phyloP scores from a whole-genome alignment of 2,329 filamentous ascomycete genomes.

The Colletotrichum theobromicola region DNA sequence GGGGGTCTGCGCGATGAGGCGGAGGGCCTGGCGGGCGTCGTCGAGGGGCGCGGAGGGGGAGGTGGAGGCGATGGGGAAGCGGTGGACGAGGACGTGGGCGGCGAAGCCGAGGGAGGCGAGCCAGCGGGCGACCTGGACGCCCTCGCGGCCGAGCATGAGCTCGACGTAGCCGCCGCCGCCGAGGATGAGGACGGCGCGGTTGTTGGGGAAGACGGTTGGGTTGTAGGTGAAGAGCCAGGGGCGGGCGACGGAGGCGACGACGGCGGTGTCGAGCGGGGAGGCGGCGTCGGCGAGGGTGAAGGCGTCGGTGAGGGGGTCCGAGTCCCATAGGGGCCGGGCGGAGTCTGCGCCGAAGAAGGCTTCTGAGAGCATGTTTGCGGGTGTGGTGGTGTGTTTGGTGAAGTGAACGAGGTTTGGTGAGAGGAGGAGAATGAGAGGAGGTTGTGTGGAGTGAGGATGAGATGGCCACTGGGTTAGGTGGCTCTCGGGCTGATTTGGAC shows the following conservation, averaged over 20 bases:
- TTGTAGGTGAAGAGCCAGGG: constrained; percentile 27
- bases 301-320: constrained; percentile 13
- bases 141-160: constrained; percentile 27
- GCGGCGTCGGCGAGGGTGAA: constrained; percentile 20
- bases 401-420: neutral
- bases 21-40: constrained; percentile 24
- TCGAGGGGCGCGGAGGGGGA: constrained; percentile 23
- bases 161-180: constrained; percentile 27
- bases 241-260: constrained; percentile 18
- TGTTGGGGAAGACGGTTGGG: constrained; percentile 18
- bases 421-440: too few species aligned
- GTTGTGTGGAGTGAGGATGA: neutral
- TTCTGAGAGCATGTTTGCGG: neutral
- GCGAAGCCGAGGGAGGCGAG: constrained; percentile 24
- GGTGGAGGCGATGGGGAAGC: constrained; percentile 24
- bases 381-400: neutral
- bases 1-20: constrained; percentile 6
- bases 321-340: constrained; percentile 23
- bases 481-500: neutral
- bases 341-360: constrained; percentile 16
- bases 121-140: constrained; percentile 25
- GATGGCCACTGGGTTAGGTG: neutral
- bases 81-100: constrained; percentile 26
- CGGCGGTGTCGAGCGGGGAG: constrained; percentile 18
- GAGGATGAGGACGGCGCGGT: constrained; percentile 24